phyloP scores from a whole-genome alignment of 352 stramenopile species.

The Halophytophthora batemanensis region DNA sequence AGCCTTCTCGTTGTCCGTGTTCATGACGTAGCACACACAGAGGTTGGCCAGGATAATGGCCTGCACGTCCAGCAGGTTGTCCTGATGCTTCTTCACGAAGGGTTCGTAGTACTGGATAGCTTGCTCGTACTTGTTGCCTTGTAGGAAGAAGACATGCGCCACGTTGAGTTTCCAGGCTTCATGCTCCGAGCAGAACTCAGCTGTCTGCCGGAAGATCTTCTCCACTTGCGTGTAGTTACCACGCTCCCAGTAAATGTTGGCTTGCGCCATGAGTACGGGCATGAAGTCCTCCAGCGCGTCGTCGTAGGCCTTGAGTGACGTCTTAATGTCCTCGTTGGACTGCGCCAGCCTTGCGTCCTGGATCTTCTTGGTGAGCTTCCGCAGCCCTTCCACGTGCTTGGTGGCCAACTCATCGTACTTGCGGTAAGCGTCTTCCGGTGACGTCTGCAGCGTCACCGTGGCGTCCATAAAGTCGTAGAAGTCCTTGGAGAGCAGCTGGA shows the following conservation, averaged over 20 bases:
- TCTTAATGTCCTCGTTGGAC: constrained; percentile 93
- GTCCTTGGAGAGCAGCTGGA: constrained; percentile 92
- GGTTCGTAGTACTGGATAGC: constrained; percentile 94
- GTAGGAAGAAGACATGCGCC: constrained; percentile 95
- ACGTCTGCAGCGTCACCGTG: constrained; percentile 91
- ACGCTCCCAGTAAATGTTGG: constrained; percentile 95
- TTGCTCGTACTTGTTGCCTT: constrained; percentile 89
- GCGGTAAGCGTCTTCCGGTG: constrained; percentile 91
- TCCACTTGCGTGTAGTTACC: constrained; percentile 96
- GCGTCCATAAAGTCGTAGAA: constrained; percentile 96
- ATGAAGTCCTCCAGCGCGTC: constrained; percentile 94
- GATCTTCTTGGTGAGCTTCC: constrained; percentile 94
- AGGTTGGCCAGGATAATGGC: constrained; percentile 97
- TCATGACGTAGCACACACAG: constrained; percentile 97
- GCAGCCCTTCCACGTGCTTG: constrained; percentile 91
- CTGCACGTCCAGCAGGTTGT: constrained; percentile 92
- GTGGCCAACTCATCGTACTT: constrained; percentile 93
- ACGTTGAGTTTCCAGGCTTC: constrained; percentile 96
- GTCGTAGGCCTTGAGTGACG: constrained; percentile 91
- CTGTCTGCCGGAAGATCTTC: constrained; percentile 93
- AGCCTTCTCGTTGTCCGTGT: constrained; percentile 95
- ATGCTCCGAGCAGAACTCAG: constrained; percentile 95
- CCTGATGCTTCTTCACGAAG: constrained; percentile 92
- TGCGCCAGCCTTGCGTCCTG: constrained; percentile 89
- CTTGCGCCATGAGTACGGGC: constrained; percentile 96